Evolutionary conservation across 257 asterid genomes (phyloP).

Genomic region (Solanum virginianum): DNA sequence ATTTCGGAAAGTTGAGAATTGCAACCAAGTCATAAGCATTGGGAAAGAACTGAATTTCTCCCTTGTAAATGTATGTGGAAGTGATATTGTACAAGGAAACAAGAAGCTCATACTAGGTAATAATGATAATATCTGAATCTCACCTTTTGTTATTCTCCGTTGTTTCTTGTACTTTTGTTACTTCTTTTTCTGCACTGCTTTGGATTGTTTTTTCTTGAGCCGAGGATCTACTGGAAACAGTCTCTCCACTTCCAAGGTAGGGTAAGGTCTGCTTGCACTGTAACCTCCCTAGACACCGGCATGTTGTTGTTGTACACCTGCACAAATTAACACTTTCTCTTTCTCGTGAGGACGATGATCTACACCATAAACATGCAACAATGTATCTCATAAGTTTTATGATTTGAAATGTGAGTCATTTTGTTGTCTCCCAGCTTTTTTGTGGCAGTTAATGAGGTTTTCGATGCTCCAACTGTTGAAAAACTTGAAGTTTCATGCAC

Average conservation of each 20-base stretch:
- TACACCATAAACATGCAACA: background rate
- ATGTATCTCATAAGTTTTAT: background rate
- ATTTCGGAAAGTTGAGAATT: constrained; percentile 74
- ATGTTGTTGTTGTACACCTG: background rate
- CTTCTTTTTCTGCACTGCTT: background rate
- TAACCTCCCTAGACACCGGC: too few relatives aligned
- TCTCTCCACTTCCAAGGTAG: too few relatives aligned
- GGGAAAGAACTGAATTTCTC: constrained; percentile 78
- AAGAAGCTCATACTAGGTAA: constrained; percentile 82
- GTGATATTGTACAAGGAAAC: constrained; percentile 86
- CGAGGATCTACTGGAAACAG: background rate
- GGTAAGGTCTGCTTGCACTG: background rate
- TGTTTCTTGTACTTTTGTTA: background rate
- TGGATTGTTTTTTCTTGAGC: background rate
- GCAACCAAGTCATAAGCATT: constrained; percentile 78
- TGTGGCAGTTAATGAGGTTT: constrained; percentile 96
- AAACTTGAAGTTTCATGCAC: constrained; percentile 58
- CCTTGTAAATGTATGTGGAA: constrained; percentile 87
- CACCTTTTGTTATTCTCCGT: background rate
- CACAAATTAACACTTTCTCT: background rate
- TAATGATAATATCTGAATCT: constrained; percentile 1
- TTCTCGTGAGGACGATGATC: background rate
- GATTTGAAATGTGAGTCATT: background rate
- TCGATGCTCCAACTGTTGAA: constrained; percentile 70
- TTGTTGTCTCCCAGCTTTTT: constrained; percentile 30